Percentiles rank a stretch among this genome's conserved stretches.
phyloP scores from a whole-genome alignment of 495 filamentous ascomycete genomes.

The Evernia prunastri region DNA sequence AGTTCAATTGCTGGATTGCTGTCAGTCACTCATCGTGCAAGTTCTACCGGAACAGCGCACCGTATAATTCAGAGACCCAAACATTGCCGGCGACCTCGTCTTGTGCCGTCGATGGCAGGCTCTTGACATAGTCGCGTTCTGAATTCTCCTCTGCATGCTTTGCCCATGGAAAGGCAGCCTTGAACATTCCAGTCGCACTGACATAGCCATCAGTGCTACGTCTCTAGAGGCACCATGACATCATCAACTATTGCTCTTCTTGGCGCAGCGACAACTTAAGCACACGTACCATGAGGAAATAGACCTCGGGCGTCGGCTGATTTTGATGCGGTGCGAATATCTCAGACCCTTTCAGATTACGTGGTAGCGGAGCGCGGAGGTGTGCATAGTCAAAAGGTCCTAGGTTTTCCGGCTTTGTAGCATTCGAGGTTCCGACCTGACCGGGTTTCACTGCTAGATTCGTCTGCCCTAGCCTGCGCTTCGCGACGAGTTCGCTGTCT shows the following conservation, averaged over 20 bases:
- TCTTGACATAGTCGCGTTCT: slow-evolving; percentile 82
- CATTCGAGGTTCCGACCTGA: slow-evolving; percentile 56
- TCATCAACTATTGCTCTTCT: slow-evolving; percentile 15
- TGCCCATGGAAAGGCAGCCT: slow-evolving; percentile 94
- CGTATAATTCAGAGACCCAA: slow-evolving; percentile 81
- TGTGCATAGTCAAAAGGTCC: slow-evolving; percentile 94
- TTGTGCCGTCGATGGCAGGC: slow-evolving; percentile 64
- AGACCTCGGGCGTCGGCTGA: slow-evolving; percentile 64
- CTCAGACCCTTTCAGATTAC: slow-evolving; percentile 76
- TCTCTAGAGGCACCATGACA: slow-evolving; percentile 43
- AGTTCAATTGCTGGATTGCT: slow-evolving; percentile 62
- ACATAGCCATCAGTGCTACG: slow-evolving; percentile 91
- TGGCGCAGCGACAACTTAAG: not conserved
- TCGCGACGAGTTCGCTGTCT: slow-evolving; percentile 60
- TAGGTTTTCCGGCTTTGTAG: slow-evolving; percentile 61
- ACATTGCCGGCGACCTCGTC: slow-evolving; percentile 96
- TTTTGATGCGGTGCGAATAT: slow-evolving; percentile 67
- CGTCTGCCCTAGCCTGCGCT: slow-evolving; percentile 86
- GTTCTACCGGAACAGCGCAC: slow-evolving; percentile 37
- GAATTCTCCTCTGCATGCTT: slow-evolving; percentile 72
- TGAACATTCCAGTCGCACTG: slow-evolving; percentile 98
- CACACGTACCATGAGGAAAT: slow-evolving; percentile 81
- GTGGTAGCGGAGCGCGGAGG: slow-evolving; percentile 81
- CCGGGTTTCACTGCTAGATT: slow-evolving; percentile 74
- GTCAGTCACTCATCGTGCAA: slow-evolving; percentile 19